These are phyloP conservation scores for Cyamopsis tetragonoloba DNA, from an alignment of 306 rosid species.

Conservation along the genomic window DNA sequence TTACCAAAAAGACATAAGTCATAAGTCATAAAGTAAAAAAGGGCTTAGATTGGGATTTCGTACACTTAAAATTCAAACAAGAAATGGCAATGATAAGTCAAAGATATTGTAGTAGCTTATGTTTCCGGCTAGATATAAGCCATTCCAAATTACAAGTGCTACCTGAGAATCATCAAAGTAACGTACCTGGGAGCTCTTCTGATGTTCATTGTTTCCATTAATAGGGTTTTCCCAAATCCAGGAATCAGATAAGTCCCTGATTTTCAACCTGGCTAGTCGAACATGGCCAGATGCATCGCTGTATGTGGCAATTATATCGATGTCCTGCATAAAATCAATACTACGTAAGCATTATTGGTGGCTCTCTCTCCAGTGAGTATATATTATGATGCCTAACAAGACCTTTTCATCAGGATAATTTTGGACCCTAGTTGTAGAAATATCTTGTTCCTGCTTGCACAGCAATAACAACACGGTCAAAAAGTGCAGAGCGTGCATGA, in stretches of 20 bases:
- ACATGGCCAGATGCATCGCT: conserved; percentile 65
- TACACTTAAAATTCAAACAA: conserved; percentile 15
- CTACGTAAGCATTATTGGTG: conserved; percentile 22
- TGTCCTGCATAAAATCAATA: conserved; percentile 55
- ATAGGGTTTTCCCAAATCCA: conserved; percentile 86
- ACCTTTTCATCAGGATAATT: conserved; percentile 64
- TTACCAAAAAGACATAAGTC: conserved; percentile 11
- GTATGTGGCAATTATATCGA: conserved; percentile 79
- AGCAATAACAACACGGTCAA: conserved; percentile 29
- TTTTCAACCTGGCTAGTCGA: conserved; percentile 66
- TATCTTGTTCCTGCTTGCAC: conserved; percentile 45
- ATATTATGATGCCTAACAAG: conserved; percentile 12
- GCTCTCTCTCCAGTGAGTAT: conserved; percentile 12
- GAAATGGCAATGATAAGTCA: neutral
- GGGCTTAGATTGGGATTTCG: neutral
- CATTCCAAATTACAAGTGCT: neutral
- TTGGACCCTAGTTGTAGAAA: conserved; percentile 34
- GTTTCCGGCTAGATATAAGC: neutral
- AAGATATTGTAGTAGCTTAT: neutral
- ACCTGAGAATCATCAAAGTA: conserved; percentile 13
- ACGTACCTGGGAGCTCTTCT: conserved; percentile 59
- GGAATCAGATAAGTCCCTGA: conserved; percentile 76
- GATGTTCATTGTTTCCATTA: conserved; percentile 42
- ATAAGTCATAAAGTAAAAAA: neutral
- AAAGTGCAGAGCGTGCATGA: neutral